Evolutionary conservation across 352 stramenopile species (phyloP), one percentile per base, ranked within the genome.

Genomic region (Globisporangium okanoganense): DNA sequence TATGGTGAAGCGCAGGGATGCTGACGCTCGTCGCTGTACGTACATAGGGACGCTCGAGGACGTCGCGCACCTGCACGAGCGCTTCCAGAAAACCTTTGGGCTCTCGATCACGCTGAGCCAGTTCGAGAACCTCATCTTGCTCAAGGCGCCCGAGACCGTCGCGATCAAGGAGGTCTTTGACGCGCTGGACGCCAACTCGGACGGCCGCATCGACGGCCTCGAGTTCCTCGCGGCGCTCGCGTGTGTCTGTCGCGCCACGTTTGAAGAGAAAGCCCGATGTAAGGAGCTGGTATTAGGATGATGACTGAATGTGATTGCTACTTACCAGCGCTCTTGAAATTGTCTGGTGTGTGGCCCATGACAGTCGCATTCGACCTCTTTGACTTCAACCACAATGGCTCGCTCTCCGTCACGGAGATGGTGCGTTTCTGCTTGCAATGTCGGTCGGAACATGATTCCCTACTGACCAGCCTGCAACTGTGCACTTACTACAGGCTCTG

Each of bases 221-320:
- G 84, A 94, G 60, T 86, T 95, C 27, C 62, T 95, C 27, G 80
- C 78, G 3, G 78, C 82, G 20, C 64, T 93, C n/a, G 67, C 75
- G 0, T 90, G 84, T 53, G 78, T 93, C 0, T 91, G 78, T 25
- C 81, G 80, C 27, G 82, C 77, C 1, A 78, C 70, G 14, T 95
- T 95, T 59, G 84, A 95, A 59, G 82, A 90, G 41, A 93, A 93
- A 50, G 80, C 81, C 2, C 72, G 79, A 50, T 92, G 84, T 95
- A 76, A 51, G 69, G 75, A 55, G 2, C 16, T 36, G 58, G n/a
- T 44, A 18, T 50, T 5, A 29, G 18, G 44, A 44, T 44, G 16
- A 44, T 8, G 38, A 44, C 38, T 44, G 38, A 16, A 41, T 41
- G 10, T 4, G 36, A 43, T n/a, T 43, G 5, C n/a, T n/a, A 53